A percentile compares a stretch with the other conserved stretches of the same genome.
Conservation (phyloP, 495 filamentous ascomycete genomes). For the Lophium mytilinum region DNA sequence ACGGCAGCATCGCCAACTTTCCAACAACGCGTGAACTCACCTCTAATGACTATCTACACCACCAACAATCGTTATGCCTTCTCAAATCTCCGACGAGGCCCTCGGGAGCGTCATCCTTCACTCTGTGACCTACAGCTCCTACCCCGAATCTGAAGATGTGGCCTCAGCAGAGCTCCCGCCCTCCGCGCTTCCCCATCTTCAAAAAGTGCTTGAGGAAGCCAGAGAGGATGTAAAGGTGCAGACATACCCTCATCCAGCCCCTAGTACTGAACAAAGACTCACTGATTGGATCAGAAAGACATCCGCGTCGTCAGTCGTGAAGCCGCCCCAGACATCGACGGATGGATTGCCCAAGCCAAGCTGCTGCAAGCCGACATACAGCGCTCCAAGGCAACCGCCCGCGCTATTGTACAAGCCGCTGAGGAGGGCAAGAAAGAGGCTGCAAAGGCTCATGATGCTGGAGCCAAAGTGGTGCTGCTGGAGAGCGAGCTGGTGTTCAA, state of each 20-base stretch:
- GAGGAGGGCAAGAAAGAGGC: constrained; percentile 54
- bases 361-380: constrained; percentile 77
- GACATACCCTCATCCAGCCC: not conserved
- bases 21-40: not conserved
- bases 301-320: constrained; percentile 65
- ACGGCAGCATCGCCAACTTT: not conserved
- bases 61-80: constrained; percentile 7
- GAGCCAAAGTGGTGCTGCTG: constrained; percentile 61
- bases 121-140: constrained; percentile 61
- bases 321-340: constrained; percentile 66
- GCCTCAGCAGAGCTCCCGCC: constrained; percentile 55
- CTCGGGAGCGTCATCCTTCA: constrained; percentile 62
- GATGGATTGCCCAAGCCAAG: constrained; percentile 77
- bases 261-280: not conserved
- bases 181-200: constrained; percentile 50
- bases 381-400: constrained; percentile 59
- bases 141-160: constrained; percentile 64
- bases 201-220: constrained; percentile 56
- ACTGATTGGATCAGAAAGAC: constrained; percentile 43
- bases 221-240: constrained; percentile 62
- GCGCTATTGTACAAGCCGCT: constrained; percentile 64
- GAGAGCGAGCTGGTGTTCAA: constrained; percentile 72
- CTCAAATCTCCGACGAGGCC: constrained; percentile 25
- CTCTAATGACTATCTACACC: not conserved
- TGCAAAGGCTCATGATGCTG: constrained; percentile 54